phyloP scores from a whole-genome alignment of 805 yeast species.

The Candida hungchunana region DNA sequence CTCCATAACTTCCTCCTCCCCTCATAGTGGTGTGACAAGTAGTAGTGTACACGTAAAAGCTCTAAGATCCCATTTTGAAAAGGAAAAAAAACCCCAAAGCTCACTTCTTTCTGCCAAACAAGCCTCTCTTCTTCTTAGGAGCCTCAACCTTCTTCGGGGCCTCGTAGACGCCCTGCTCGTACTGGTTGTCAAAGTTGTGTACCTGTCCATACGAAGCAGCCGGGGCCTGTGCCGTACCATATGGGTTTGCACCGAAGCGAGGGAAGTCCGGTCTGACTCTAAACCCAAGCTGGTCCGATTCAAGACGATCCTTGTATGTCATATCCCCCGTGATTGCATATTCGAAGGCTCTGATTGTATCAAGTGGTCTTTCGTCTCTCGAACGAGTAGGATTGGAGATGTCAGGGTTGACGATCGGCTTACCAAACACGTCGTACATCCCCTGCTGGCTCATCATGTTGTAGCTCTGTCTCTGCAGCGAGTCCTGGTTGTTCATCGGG shows the following conservation, averaged over 20 bases:
- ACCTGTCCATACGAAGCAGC: conserved; percentile 6
- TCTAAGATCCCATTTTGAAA: too few relatives aligned
- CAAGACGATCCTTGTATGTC: conserved; percentile 74
- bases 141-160: conserved; percentile 40
- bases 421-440: conserved; percentile 81
- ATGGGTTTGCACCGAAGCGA: conserved; percentile 38
- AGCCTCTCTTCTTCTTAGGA: conserved; percentile 77
- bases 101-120: conserved; percentile 69
- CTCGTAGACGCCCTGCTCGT: conserved; percentile 57
- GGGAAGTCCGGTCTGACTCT: conserved; percentile 77
- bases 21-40: too few relatives aligned
- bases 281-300: conserved; percentile 78
- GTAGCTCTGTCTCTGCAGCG: conserved; percentile 24
- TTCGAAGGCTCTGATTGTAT: conserved; percentile 91
- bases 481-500: conserved; percentile 9
- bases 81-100: too few relatives aligned
- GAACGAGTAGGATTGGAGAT: conserved; percentile 89
- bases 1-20: too few relatives aligned
- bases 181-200: conserved; percentile 24
- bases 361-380: conserved; percentile 94
- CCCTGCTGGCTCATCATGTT: conserved; percentile 46
- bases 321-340: conserved; percentile 90
- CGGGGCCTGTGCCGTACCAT: conserved; percentile 21
- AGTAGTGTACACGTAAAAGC: too few relatives aligned
- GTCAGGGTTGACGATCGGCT: conserved; percentile 73